These are phyloP conservation scores for Hypoxylon sp. DNA, from an alignment of 2,329 filamentous ascomycete genomes.

Conservation along the genomic window DNA sequence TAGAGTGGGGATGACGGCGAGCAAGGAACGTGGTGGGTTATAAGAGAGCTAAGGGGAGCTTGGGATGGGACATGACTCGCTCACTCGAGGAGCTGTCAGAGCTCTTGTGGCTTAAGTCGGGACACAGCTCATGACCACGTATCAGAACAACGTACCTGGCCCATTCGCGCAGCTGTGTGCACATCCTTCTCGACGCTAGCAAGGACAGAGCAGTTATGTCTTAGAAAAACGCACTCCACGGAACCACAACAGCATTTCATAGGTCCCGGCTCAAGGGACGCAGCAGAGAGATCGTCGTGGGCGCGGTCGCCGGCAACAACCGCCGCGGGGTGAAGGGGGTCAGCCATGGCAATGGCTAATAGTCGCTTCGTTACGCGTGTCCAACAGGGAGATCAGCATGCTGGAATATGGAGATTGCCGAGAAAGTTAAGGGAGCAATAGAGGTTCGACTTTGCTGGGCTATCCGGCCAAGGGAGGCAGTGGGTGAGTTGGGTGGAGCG, in stretches of 20 bases:
- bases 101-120: slow-evolving; percentile 10
- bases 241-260: slow-evolving; percentile 88
- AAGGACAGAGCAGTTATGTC: slow-evolving; percentile 83
- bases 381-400: slow-evolving; percentile 45
- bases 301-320: slow-evolving; percentile 31
- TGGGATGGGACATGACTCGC: slow-evolving; percentile 9
- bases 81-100: slow-evolving; percentile 5
- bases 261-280: slow-evolving; percentile 52
- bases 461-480: slow-evolving; percentile 16
- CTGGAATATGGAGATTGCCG: slow-evolving; percentile 34
- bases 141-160: slow-evolving; percentile 80
- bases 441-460: slow-evolving; percentile 18
- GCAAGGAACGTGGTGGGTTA: slow-evolving; percentile 32
- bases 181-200: slow-evolving; percentile 90
- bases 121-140: slow-evolving; percentile 30
- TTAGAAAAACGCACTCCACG: slow-evolving; percentile 82
- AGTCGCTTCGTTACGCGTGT: slow-evolving; percentile 39
- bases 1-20: slow-evolving; percentile 15
- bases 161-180: slow-evolving; percentile 85
- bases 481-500: slow-evolving; percentile 24
- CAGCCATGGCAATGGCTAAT: slow-evolving; percentile 41
- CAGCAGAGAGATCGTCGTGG: slow-evolving; percentile 30
- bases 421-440: slow-evolving; percentile 20
- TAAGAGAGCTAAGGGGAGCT: slow-evolving; percentile 27
- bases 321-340: slow-evolving; percentile 27